Base-by-base conservation (phyloP, 2,329 filamentous ascomycete species). In the Pestalotiopsis sp. region DNA sequence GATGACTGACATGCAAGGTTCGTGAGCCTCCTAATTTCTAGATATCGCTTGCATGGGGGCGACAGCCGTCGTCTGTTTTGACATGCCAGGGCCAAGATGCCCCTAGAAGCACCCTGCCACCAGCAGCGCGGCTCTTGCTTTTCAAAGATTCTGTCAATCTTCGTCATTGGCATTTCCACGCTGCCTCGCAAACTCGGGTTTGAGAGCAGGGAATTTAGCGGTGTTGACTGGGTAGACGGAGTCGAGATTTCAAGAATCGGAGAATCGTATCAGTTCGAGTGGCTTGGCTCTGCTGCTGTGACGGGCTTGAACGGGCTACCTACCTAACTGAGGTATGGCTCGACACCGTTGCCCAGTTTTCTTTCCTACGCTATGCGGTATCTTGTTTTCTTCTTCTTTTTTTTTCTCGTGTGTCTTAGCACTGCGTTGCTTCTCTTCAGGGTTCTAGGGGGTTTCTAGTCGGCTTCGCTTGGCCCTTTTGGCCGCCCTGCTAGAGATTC, bases 401-500 rank as follows among this genome's bases (percentile, higher is more conserved):
- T 39, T n/a, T 11, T 52, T n/a, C 45, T n/a, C 17, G 45, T 52
- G 17, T 17, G 41, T 17, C 45, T 52, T 52, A 20, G 17, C 38
- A 39, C 20, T 9, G 20, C 38, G 27, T 62, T 49, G 38, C 36
- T 49, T 45, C n/a, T 27, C 20, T 14, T 49, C 61, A 62, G 27
- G 59, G 59, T 62, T 62, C 59, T 62, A 62, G 59, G 59, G 59
- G 31, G 27, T 38, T 62, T 62, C 59, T 62, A 62, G 59, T 52
- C 38, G 39, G 36, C 41, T 49, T 64, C 61, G 25, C 38, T 64
- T 52, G 38, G 38, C 17, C n/a, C 25, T 23, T 23, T 64, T 52
- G 38, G 38, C 36, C n/a, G n/a, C 38, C 20, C 61, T 64, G 39
- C 39, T 64, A 64, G 49, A 64, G 61, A 64, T 64, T 27, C 61